A percentile compares a stretch with the other conserved stretches of the same genome.
phyloP scores from a whole-genome alignment of 129 eudicot genomes.

The Solidago caesia region DNA sequence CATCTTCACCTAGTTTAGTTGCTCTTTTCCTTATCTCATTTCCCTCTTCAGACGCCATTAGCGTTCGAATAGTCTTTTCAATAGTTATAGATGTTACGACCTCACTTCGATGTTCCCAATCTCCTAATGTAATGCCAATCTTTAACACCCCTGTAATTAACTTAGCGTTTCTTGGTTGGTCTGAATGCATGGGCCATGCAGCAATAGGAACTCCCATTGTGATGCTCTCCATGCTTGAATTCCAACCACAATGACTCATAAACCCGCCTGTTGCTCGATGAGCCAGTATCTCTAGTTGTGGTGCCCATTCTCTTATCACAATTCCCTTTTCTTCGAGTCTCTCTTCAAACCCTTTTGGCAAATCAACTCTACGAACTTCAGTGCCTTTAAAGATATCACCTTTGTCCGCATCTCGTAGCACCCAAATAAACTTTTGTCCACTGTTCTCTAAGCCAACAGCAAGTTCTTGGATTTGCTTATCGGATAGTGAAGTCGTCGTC shows the following conservation, averaged over 20 bases:
- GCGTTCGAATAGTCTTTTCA: conserved; percentile 20
- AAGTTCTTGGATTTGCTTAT: conserved; percentile 33
- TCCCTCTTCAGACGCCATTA: conserved; percentile 40
- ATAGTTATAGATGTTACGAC: conserved; percentile 25
- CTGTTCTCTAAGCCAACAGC: conserved; percentile 43
- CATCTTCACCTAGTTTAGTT: conserved; percentile 19
- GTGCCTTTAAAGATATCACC: conserved; percentile 32
- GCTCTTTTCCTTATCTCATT: conserved; percentile 35
- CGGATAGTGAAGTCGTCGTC: conserved; percentile 23
- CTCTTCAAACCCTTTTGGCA: conserved; percentile 41
- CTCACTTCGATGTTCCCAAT: conserved; percentile 33
- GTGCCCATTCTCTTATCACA: conserved; percentile 49
- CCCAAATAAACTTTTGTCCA: conserved; percentile 43
- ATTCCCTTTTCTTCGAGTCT: conserved; percentile 39
- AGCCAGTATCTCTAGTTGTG: conserved; percentile 44
- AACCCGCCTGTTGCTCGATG: conserved; percentile 39
- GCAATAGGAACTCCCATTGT: conserved; percentile 42
- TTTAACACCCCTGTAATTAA: conserved; percentile 20
- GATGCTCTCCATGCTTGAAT: conserved; percentile 42
- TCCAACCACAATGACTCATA: conserved; percentile 57
- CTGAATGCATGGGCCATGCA: conserved; percentile 52
- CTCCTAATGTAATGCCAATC: neutral
- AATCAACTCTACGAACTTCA: conserved; percentile 17
- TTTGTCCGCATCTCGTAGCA: conserved; percentile 21
- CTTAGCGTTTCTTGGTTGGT: conserved; percentile 38